Evolutionary conservation across 305 asterid species (phyloP), one percentile per base, ranked within the genome.

Genomic region (Stenogyne calaminthoides): DNA sequence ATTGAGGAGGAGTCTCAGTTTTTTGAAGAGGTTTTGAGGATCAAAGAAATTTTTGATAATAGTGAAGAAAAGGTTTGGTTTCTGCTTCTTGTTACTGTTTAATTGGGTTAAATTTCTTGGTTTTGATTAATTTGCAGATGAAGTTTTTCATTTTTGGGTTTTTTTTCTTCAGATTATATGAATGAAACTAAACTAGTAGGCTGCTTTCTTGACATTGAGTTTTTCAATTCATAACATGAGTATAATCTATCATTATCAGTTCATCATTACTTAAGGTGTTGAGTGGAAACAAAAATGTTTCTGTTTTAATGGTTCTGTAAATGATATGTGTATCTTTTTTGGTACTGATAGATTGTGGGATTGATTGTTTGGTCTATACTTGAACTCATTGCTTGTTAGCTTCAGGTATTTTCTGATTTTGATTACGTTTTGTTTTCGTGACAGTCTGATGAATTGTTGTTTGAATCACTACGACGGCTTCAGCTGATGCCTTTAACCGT

Each of bases 381-480:
- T 22, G 71, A 37, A 63, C 49, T 9, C 22, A 64, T 39, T 6
- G 34, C 11, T 64, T 64, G 75, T 25, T 70, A 6, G 63, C 4
- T 72, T 9, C 49, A 15, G 59, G 39, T 63, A 57, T 11, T 67
- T 0, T 5, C 25, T 52, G 51, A 60, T 73, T 67, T 79, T 79
- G 69, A 84, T 51, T 72, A 37, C 65, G 49, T 60, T 19, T 7
- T 25, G 40, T 34, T 39, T 40, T 63, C 59, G 44, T 80, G 57
- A 65, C 92, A 86, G 93, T 76, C 95, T 67, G 91, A 76, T 74
- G 77, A 82, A 9, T 29, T 68, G 67, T 67, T 94, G 83, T 77
- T 82, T 70, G 93, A 87, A 54, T 90, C 92, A 34, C 78, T 94
- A 73, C 84, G 95, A 80, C 75, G 84, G 83, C 91, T 91, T 74